These are phyloP conservation scores for Acrodontium crateriforme DNA, from an alignment of 2,329 filamentous ascomycete species.

Conservation along the genomic window DNA sequence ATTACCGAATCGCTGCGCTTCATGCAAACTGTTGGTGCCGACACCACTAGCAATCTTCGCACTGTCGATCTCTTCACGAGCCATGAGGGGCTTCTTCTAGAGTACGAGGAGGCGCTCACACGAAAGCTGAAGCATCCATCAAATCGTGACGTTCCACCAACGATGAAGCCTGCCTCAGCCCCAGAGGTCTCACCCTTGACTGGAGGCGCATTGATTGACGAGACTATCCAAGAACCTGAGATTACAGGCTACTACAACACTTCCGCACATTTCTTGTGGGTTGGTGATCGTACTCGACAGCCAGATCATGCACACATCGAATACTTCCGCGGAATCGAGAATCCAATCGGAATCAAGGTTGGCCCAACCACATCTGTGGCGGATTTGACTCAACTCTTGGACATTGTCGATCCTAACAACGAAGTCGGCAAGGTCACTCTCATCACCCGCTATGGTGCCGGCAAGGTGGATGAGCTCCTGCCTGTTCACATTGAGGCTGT, in stretches of 20 bases:
- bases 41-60: constrained; percentile 69
- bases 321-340: constrained; percentile 91
- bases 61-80: constrained; percentile 92
- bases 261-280: constrained; percentile 94
- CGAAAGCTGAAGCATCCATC: constrained; percentile 55
- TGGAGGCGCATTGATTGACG: constrained; percentile 9
- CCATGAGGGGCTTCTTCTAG: constrained; percentile 84
- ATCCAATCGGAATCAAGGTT: constrained; percentile 93
- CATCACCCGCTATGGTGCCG: constrained; percentile 85
- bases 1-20: constrained; percentile 87
- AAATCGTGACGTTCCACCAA: constrained; percentile 23
- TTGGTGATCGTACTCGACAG: constrained; percentile 89
- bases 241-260: constrained; percentile 75
- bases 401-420: constrained; percentile 67
- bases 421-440: constrained; percentile 90
- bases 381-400: constrained; percentile 66
- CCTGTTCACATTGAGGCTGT: constrained; percentile 81
- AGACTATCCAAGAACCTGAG: constrained; percentile 6
- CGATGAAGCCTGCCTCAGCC: constrained; percentile 2
- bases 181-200: constrained; percentile 11
- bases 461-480: constrained; percentile 60
- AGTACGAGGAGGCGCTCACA: constrained; percentile 85
- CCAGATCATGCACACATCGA: constrained; percentile 89
- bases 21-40: constrained; percentile 85
- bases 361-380: constrained; percentile 67